Percentiles rank a stretch among this genome's conserved stretches.
Evolutionary conservation across 768 basidiomycete genomes (phyloP).

Genomic region (Tylopilus vinaceipallidus): DNA sequence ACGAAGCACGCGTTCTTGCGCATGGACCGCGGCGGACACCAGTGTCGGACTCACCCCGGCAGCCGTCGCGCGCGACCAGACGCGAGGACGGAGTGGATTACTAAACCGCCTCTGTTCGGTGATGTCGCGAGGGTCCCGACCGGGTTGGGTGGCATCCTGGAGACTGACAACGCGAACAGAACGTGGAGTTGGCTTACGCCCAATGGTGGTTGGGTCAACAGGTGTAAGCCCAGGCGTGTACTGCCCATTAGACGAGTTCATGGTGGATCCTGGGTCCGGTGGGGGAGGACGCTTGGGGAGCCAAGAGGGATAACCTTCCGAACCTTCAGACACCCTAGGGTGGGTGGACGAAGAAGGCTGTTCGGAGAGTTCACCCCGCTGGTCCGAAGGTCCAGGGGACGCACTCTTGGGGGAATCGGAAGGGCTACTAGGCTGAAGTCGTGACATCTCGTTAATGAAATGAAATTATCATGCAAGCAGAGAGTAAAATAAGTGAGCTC

Average conservation of each 20-base stretch:
- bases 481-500: constrained; percentile 29
- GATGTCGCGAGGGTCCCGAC: constrained; percentile 45
- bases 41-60: constrained; percentile 43
- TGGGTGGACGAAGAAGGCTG: constrained; percentile 36
- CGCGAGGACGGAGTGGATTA: constrained; percentile 42
- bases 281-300: constrained; percentile 75
- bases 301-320: constrained; percentile 83
- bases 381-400: constrained; percentile 28
- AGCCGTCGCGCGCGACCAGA: constrained; percentile 59
- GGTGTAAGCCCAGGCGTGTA: constrained; percentile 34
- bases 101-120: constrained; percentile 49
- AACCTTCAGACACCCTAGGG: constrained; percentile 38
- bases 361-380: constrained; percentile 30
- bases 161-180: constrained; percentile 80
- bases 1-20: constrained; percentile 39
- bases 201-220: constrained; percentile 38
- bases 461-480: constrained; percentile 28
- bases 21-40: constrained; percentile 37
- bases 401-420: constrained; percentile 32
- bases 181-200: constrained; percentile 77
- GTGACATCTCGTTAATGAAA: constrained; percentile 38
- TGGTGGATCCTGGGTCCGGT: constrained; percentile 70
- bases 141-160: constrained; percentile 45
- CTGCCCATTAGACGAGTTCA: constrained; percentile 54
- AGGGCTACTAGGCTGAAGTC: constrained; percentile 30